These are phyloP conservation scores for Eimeria tenella DNA, from an alignment of 169 alveolate genomes.

Conservation along the genomic window DNA sequence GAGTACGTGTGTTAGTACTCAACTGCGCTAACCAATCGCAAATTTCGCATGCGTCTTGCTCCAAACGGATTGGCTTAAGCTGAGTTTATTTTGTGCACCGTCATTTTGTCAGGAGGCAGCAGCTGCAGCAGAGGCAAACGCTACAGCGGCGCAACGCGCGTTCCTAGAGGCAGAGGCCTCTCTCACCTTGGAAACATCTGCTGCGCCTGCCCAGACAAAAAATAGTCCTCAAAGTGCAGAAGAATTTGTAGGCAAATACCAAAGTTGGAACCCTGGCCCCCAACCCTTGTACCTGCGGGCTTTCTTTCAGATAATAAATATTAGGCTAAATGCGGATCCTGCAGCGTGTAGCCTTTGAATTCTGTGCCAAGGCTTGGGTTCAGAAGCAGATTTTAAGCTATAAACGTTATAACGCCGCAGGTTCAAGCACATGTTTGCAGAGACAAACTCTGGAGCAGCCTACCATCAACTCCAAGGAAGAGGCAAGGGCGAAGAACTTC, in stretches of 20 bases:
- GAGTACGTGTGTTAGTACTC: too few relatives aligned
- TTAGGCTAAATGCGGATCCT: too few relatives aligned
- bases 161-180: constrained; percentile 61
- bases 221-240: constrained; percentile 7
- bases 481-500: constrained; percentile 72
- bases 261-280: background rate
- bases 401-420: background rate
- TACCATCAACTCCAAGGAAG: constrained; percentile 57
- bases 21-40: too few relatives aligned
- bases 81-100: background rate
- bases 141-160: constrained; percentile 43
- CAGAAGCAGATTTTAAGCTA: too few relatives aligned
- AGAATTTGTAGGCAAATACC: constrained; percentile 38
- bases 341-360: too few relatives aligned
- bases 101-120: constrained; percentile 38
- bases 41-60: too few relatives aligned
- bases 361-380: too few relatives aligned
- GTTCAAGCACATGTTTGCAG: background rate
- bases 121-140: constrained; percentile 56
- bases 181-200: constrained; percentile 1
- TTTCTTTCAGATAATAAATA: too few relatives aligned
- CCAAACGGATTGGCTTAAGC: too few relatives aligned
- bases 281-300: background rate
- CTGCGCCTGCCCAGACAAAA: background rate
- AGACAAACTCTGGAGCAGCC: constrained; percentile 43